These are phyloP conservation scores for Panicum hallii DNA, from an alignment of 202 grass and related monocot genomes.

Conservation along the genomic window DNA sequence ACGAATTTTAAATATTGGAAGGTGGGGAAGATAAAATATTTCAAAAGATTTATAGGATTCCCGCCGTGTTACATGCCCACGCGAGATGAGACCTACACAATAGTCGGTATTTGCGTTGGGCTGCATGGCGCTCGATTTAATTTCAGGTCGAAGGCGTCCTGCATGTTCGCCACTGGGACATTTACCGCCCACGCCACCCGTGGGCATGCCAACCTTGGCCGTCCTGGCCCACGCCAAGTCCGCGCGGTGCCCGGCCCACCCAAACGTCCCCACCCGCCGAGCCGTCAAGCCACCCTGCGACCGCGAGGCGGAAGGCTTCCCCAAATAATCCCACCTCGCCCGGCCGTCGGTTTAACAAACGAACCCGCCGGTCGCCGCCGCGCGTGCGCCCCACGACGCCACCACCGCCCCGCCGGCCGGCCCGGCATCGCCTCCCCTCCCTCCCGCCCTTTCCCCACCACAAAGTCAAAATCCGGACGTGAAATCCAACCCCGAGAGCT, in stretches of 20 bases:
- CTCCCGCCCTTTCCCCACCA: background rate
- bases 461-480: slow-evolving; percentile 19
- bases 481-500: slow-evolving; percentile 1
- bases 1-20: too few species aligned
- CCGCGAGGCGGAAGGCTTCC: background rate
- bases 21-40: too few species aligned
- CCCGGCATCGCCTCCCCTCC: background rate
- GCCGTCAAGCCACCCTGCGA: background rate
- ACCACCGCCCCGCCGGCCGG: background rate
- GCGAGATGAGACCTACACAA: background rate
- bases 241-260: background rate
- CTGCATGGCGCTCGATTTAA: background rate
- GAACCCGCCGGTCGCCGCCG: slow-evolving; percentile 11
- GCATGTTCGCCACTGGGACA: slow-evolving; percentile 1
- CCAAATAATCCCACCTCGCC: slow-evolving; percentile 4
- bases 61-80: background rate
- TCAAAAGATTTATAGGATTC: too few species aligned
- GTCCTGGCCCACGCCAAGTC: background rate
- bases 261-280: background rate
- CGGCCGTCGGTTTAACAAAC: background rate
- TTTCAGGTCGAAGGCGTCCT: background rate
- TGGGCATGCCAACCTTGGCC: background rate
- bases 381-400: slow-evolving; percentile 49
- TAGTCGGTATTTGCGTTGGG: background rate
- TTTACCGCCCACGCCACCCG: background rate